Base-by-base conservation (phyloP, 805 yeast species). In the Yueomyces sp. region DNA sequence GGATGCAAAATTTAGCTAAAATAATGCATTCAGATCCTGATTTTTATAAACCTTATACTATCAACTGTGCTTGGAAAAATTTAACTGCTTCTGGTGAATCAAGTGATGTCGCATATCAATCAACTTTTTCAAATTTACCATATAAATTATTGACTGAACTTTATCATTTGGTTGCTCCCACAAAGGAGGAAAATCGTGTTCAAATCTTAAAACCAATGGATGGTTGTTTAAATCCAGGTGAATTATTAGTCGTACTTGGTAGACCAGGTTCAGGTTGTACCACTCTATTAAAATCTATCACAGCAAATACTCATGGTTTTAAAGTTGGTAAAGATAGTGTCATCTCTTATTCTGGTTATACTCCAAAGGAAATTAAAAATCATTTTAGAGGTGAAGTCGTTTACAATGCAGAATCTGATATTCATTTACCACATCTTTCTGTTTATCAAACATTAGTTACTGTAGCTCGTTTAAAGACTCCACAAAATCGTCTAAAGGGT, bases 261-360 rank as follows among this genome's bases (percentile, higher is more conserved):
- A 71, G 83, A 61, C 86, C 86, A 1, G 86, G 86, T 54, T 76
- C 85, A n/a, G 86, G 87, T 49, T 80, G 86, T 58, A 72, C 85
- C 3, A 79, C 86, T 0, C 63, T 79, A 41, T 64, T 80, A 52
- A 79, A 79, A 52, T 72, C 82, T 4, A 66, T 79, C 37, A 65
- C 80, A 36, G 57, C 77, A 19, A 73, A 76, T 43, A 75, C 82
- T 5, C 73, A 74, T 53, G 85, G 85, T 47, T 76, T 75, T 56
- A 56, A 70, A 32, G 52, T 79, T 32, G 75, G 67, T 36, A 45
- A 59, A 37, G 70, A 68, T 32, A 68, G 82, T 1, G 48, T 50
- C 5, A 65, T 78, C 32, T 62, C 71, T 8, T 79, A 74, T 57
- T 74, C 71, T 52, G 83, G 84, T 8, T 55, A 79, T n/a, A 49